These are phyloP conservation scores for Ustilago cynodontis DNA, from an alignment of 1,284 basidiomycete genomes.

Conservation along the genomic window DNA sequence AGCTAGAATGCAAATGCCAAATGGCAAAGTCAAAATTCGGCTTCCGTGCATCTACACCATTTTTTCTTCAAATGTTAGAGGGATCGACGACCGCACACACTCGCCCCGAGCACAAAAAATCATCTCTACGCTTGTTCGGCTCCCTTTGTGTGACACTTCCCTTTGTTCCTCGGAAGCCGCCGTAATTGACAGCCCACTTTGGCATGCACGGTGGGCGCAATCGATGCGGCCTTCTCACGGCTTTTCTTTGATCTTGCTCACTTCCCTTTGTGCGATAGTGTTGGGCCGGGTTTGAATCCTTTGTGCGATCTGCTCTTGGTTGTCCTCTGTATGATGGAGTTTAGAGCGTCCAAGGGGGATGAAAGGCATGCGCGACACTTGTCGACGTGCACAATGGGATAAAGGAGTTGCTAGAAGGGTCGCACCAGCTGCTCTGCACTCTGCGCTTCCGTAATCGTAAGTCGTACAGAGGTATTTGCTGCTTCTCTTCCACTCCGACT, in stretches of 20 bases:
- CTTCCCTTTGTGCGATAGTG: constrained; percentile 5
- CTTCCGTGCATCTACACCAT: background rate
- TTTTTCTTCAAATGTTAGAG: too few species aligned
- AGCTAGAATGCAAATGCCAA: background rate
- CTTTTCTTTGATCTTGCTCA: background rate
- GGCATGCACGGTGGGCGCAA: background rate
- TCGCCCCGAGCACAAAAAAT: background rate
- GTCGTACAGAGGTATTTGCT: too few species aligned
- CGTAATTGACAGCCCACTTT: constrained; percentile 6
- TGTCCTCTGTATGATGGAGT: background rate
- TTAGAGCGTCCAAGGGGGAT: background rate
- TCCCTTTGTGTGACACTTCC: constrained; percentile 1
- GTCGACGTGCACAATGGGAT: constrained; percentile 5
- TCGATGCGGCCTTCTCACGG: background rate
- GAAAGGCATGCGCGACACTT: constrained; percentile 1
- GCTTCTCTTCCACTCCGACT: background rate
- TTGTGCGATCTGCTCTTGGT: background rate
- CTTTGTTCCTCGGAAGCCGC: constrained; percentile 5
- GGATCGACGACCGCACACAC: too few species aligned
- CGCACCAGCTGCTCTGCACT: background rate
- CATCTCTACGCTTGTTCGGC: background rate
- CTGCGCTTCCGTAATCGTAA: background rate
- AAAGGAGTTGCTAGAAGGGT: background rate
- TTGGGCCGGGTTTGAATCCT: background rate
- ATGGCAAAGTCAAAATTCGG: background rate